Conservation (phyloP, 495 filamentous ascomycete species). For the Penicillium silybi region DNA sequence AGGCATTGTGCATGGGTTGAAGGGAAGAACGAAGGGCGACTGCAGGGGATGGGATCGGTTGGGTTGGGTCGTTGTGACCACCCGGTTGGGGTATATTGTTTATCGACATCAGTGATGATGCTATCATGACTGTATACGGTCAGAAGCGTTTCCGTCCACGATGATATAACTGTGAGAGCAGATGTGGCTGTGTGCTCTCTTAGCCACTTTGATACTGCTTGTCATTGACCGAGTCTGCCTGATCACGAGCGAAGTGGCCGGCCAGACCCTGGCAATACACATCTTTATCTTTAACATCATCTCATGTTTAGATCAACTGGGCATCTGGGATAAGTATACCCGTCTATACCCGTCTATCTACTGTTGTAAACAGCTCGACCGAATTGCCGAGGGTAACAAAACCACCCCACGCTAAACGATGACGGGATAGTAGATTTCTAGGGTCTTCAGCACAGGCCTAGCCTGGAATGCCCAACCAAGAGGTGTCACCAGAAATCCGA, state of each 20-base stretch:
- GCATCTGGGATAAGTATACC: too few species aligned
- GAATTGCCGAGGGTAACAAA: too few species aligned
- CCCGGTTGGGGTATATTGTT: not conserved
- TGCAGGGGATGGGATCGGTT: not conserved
- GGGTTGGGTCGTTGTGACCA: not conserved
- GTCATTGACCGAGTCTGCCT: too few species aligned
- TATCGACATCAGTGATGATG: conserved; percentile 14
- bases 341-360: not conserved
- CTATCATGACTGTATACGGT: conserved; percentile 9
- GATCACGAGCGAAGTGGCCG: too few species aligned
- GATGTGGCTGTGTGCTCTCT: conserved; percentile 10
- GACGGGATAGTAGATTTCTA: too few species aligned
- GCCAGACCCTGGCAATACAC: too few species aligned
- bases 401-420: too few species aligned
- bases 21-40: not conserved
- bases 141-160: not conserved
- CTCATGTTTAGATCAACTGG: not conserved
- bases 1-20: too few species aligned
- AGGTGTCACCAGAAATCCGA: not conserved
- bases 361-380: not conserved
- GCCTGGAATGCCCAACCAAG: too few species aligned
- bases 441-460: too few species aligned
- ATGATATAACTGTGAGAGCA: conserved; percentile 16
- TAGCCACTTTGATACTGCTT: not conserved
- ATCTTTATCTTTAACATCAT: too few species aligned